These are phyloP conservation scores for Nemania abortiva DNA, from an alignment of 2,329 filamentous ascomycete species.

Conservation along the genomic window DNA sequence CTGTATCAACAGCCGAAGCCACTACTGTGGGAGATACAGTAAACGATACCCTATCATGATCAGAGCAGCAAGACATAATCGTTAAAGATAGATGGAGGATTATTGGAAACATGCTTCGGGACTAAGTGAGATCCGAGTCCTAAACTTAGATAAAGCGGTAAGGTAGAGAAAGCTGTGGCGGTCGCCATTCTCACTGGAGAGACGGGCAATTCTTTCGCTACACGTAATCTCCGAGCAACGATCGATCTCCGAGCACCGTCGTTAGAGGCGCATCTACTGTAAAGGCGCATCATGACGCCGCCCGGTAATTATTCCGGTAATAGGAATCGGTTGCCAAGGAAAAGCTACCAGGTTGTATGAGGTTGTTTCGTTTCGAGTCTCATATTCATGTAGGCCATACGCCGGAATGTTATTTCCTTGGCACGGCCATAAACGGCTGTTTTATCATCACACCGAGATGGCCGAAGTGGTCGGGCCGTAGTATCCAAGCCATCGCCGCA, in stretches of 20 bases:
- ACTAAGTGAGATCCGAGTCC: neutral
- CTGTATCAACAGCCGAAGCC: neutral
- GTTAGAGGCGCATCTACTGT: too few species aligned
- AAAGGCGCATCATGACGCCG: neutral
- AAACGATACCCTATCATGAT: neutral
- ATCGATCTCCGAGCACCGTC: too few species aligned
- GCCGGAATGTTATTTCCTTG: conserved; percentile 2
- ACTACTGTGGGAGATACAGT: neutral
- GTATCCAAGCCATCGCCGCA: neutral
- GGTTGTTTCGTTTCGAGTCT: conserved; percentile 33
- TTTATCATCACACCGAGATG: neutral
- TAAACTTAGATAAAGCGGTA: neutral
- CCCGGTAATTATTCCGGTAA: conserved; percentile 9
- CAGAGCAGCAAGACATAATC: neutral
- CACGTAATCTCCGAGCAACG: neutral
- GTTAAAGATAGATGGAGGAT: conserved; percentile 11
- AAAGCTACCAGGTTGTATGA: neutral
- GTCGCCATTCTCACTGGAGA: neutral
- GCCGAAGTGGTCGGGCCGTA: neutral
- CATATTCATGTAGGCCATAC: conserved; percentile 1
- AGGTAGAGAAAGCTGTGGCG: neutral
- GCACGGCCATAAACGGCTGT: neutral
- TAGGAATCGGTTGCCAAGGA: conserved; percentile 2
- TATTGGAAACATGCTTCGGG: conserved; percentile 9
- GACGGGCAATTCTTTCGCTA: neutral